phyloP scores from a whole-genome alignment of 441 rosid species.

The Jatropha podagrica region DNA sequence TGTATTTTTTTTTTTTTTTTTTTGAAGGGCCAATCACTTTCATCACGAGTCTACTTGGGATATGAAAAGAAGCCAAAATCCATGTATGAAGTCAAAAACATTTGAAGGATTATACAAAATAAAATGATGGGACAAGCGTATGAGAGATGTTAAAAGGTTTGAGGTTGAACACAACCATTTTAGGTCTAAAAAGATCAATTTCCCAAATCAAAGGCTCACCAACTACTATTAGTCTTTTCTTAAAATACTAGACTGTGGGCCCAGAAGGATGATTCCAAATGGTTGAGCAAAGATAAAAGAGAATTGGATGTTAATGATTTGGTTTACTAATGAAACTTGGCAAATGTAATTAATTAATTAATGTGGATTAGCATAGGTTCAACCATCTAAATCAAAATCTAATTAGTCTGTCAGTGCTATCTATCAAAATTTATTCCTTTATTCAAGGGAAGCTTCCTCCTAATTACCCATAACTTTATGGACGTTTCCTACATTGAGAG shows the following conservation, averaged over 20 bases:
- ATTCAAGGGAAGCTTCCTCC: neutral
- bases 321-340: neutral
- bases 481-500: slow-evolving; percentile 6
- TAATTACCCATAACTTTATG: neutral
- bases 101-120: no score
- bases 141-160: no score
- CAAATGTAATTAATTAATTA: neutral
- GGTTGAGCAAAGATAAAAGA: neutral
- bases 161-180: no score
- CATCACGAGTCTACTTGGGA: neutral
- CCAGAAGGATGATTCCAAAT: neutral
- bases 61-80: neutral
- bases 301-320: neutral
- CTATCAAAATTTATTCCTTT: neutral
- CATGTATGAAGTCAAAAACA: no score
- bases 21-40: slow-evolving; percentile 4
- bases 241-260: neutral
- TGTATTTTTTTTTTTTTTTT: neutral
- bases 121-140: no score
- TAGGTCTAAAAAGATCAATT: no score
- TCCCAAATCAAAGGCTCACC: no score
- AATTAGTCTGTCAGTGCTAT: neutral
- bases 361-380: neutral
- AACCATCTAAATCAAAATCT: neutral
- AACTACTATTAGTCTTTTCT: no score